Evolutionary conservation across 2,329 filamentous ascomycete genomes (phyloP).

Genomic region (Alternaria tenuissima): DNA sequence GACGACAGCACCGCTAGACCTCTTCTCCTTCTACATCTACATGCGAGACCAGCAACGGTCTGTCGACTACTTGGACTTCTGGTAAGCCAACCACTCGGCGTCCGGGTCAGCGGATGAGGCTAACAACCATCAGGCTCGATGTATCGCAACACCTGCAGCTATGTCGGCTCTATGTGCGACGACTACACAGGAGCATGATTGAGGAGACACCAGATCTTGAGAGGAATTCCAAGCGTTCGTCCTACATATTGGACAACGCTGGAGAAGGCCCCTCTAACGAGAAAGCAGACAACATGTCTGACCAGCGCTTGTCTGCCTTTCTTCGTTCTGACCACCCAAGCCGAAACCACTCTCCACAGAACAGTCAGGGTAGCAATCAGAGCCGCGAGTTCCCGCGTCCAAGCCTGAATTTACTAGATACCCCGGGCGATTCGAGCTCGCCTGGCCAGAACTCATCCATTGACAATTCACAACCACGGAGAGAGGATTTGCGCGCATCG

Average conservation of each 20-base stretch:
- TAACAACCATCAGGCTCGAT: constrained; percentile 79
- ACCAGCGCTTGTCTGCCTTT: constrained; percentile 91
- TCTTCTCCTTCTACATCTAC: constrained; percentile 99
- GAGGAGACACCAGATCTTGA: constrained; percentile 92
- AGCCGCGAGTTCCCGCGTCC: constrained; percentile 61
- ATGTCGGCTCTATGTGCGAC: constrained; percentile 95
- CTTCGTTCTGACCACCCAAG: constrained; percentile 68
- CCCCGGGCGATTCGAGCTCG: constrained; percentile 67
- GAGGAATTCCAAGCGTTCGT: constrained; percentile 85
- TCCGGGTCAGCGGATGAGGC: constrained; percentile 7
- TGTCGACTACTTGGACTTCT: constrained; percentile 98
- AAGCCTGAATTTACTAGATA: constrained; percentile 72
- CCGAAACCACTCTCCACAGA: constrained; percentile 56
- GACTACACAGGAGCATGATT: constrained; percentile 90
- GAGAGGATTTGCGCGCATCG: constrained; percentile 88
- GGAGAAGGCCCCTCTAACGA: constrained; percentile 68
- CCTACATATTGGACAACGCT: constrained; percentile 75
- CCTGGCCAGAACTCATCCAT: constrained; percentile 47
- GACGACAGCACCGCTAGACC: constrained; percentile 92
- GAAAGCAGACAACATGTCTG: constrained; percentile 72
- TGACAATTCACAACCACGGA: constrained; percentile 43
- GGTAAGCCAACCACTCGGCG: constrained; percentile 67
- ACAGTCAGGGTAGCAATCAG: constrained; percentile 63
- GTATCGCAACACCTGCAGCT: constrained; percentile 99
- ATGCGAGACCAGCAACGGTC: constrained; percentile 99